Evolutionary conservation across 768 basidiomycete genomes (phyloP).

Genomic region (Xanthoconium stramineum): DNA sequence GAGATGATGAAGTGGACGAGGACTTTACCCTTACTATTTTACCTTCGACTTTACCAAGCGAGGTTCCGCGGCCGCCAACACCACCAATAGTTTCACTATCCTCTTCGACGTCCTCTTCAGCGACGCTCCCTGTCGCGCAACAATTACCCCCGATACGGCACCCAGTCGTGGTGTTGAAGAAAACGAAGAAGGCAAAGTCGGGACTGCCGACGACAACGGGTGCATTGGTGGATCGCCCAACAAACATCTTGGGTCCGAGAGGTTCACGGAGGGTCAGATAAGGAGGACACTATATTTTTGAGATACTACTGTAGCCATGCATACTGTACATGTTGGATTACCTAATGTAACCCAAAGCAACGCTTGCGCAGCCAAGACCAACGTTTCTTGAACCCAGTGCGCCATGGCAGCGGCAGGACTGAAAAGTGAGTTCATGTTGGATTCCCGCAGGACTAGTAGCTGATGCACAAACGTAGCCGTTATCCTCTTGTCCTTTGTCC

Average conservation of each 20-base stretch:
- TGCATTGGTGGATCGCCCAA: slow-evolving; percentile 32
- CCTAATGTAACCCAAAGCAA: slow-evolving; percentile 15
- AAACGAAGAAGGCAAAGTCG: slow-evolving; percentile 17
- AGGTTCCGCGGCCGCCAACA: slow-evolving; percentile 15
- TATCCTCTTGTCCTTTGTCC: slow-evolving; percentile 93
- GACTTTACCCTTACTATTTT: slow-evolving; percentile 20
- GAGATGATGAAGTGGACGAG: slow-evolving; percentile 9
- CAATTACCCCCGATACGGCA: slow-evolving; percentile 2
- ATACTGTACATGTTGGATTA: slow-evolving; percentile 17
- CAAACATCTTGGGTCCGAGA: slow-evolving; percentile 33
- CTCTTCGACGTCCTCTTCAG: slow-evolving; percentile 39
- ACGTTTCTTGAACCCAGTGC: not conserved
- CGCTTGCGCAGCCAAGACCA: slow-evolving; percentile 1
- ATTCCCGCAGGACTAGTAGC: not conserved
- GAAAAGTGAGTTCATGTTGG: slow-evolving; percentile 49
- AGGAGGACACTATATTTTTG: not conserved
- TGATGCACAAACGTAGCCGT: slow-evolving; percentile 57
- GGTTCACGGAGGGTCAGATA: slow-evolving; percentile 31
- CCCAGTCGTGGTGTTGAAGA: slow-evolving; percentile 20
- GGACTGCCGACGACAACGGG: slow-evolving; percentile 22
- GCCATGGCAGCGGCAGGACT: slow-evolving; percentile 65
- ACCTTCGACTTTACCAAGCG: slow-evolving; percentile 1
- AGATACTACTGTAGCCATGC: too few relatives aligned
- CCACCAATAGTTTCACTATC: slow-evolving; percentile 33
- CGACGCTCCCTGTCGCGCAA: slow-evolving; percentile 23